Percentiles rank a stretch among this genome's conserved stretches.
Conservation (phyloP, 164 flowering plant species). For the Dillenia turbinata region DNA sequence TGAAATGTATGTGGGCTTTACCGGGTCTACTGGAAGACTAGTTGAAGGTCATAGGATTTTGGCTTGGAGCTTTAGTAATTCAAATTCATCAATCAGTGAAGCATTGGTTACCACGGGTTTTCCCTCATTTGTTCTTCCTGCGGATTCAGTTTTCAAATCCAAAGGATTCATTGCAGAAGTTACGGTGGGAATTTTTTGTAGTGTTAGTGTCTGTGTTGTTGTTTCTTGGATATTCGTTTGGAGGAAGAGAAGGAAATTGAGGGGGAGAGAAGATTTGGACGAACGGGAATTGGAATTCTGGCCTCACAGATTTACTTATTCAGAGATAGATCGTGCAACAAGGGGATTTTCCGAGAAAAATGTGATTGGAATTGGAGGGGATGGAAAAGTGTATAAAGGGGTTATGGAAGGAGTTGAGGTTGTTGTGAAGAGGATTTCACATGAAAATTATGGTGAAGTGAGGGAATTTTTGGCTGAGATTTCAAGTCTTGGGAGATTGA, state of each 20-base stretch:
- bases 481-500: conserved; percentile 60
- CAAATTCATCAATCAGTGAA: conserved; percentile 30
- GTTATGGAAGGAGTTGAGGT: conserved; percentile 44
- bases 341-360: conserved; percentile 47
- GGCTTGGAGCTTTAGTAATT: conserved; percentile 65
- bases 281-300: conserved; percentile 79
- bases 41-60: conserved; percentile 48
- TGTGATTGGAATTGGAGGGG: conserved; percentile 65
- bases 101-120: conserved; percentile 35
- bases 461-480: conserved; percentile 61
- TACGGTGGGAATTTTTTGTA: conserved; percentile 21
- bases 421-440: conserved; percentile 55
- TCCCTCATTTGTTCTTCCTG: conserved; percentile 49
- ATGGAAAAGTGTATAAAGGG: conserved; percentile 68
- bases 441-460: conserved; percentile 45
- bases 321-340: conserved; percentile 45
- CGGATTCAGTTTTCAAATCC: conserved; percentile 17
- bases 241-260: conserved; percentile 19
- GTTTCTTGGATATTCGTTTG: conserved; percentile 18
- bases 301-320: conserved; percentile 56
- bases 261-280: conserved; percentile 42
- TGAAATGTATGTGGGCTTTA: conserved; percentile 69
- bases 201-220: conserved; percentile 6
- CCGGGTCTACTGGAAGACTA: conserved; percentile 42
- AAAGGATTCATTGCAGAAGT: conserved; percentile 41